Conservation (phyloP, 2,329 filamentous ascomycete genomes). For the Sporothrix variecibatus region DNA sequence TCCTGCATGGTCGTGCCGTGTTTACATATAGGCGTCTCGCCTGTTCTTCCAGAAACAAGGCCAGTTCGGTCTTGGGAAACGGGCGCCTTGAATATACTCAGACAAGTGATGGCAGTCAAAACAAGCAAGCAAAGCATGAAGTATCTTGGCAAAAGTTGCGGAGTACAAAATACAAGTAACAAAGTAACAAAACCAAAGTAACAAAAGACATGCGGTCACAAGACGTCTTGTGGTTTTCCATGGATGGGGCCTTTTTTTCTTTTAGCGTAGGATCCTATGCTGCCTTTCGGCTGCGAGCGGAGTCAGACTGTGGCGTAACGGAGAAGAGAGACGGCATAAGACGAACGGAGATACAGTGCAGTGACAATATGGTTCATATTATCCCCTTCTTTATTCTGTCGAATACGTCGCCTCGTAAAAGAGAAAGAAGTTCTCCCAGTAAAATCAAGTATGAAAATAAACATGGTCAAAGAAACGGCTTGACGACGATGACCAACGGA, state of each 20-base stretch:
- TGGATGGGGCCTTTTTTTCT: background rate
- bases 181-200: background rate
- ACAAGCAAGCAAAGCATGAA: background rate
- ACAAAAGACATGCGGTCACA: constrained; percentile 4
- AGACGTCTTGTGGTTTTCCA: background rate
- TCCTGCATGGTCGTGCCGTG: constrained; percentile 1
- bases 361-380: background rate
- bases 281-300: background rate
- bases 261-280: constrained; percentile 14
- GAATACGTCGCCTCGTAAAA: no score
- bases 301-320: background rate
- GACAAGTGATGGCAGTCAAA: background rate
- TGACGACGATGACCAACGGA: background rate
- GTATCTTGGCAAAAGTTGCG: background rate
- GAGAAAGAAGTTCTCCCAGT: background rate
- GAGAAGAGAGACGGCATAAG: background rate
- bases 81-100: background rate
- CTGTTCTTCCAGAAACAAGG: background rate
- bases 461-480: background rate
- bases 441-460: background rate
- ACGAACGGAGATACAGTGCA: background rate
- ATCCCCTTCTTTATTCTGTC: no score
- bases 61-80: background rate
- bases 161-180: background rate
- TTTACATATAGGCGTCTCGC: no score